Evolutionary conservation across 2,329 filamentous ascomycete genomes (phyloP).

Genomic region (Leptographium lundbergii): DNA sequence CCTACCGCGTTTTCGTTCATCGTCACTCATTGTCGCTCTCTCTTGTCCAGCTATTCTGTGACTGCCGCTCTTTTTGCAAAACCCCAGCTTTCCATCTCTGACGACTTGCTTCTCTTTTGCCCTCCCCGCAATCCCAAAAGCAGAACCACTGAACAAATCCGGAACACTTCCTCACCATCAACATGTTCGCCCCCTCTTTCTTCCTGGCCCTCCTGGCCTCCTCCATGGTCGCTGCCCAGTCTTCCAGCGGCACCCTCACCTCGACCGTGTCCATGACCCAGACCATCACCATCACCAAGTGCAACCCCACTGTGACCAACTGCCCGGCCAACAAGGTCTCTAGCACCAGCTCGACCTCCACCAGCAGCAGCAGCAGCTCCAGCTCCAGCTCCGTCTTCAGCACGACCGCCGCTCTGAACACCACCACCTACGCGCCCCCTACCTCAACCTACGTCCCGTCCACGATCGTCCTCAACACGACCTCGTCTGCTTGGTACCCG

Average conservation of each 20-base stretch:
- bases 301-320: slow-evolving; percentile 29
- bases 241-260: slow-evolving; percentile 25
- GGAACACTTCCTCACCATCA: not conserved
- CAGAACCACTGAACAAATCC: not conserved
- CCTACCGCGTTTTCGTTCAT: not conserved
- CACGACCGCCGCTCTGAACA: slow-evolving; percentile 12
- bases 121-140: not conserved
- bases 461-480: not conserved
- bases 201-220: slow-evolving; percentile 16
- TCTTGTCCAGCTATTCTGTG: not conserved
- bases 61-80: not conserved
- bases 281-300: slow-evolving; percentile 34
- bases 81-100: not conserved
- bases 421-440: slow-evolving; percentile 1
- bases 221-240: slow-evolving; percentile 21
- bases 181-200: slow-evolving; percentile 9
- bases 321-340: slow-evolving; percentile 25
- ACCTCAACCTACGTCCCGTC: not conserved
- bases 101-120: not conserved
- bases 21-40: not conserved
- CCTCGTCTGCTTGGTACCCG: slow-evolving; percentile 11
- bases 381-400: slow-evolving; percentile 10
- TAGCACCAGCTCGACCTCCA: not conserved
- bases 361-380: slow-evolving; percentile 1
- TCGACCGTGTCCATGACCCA: slow-evolving; percentile 32